phyloP scores from a whole-genome alignment of 257 asterid species.

The Striga asiatica region DNA sequence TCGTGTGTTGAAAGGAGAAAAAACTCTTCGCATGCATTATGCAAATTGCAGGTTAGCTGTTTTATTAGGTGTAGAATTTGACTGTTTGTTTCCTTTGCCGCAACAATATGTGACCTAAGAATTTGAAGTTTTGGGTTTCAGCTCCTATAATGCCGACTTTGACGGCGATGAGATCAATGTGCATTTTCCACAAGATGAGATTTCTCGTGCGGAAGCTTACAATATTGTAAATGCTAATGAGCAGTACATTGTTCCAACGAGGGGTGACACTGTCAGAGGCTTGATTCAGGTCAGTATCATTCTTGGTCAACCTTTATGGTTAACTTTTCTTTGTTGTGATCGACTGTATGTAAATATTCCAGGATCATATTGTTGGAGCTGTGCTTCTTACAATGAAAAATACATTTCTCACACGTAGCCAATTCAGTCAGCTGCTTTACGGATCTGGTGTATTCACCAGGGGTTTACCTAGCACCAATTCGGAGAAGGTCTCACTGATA shows the following conservation, averaged over 20 bases:
- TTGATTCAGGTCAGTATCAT: constrained; percentile 99
- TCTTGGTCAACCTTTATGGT: neutral
- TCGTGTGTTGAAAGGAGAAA: constrained; percentile 93
- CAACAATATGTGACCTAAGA: constrained; percentile 9
- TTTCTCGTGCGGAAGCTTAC: constrained; percentile 99
- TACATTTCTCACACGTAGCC: constrained; percentile 64
- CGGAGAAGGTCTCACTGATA: constrained; percentile 40
- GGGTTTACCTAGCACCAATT: constrained; percentile 30
- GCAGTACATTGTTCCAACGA: constrained; percentile 94
- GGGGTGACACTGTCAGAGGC: constrained; percentile 97
- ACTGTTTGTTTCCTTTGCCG: neutral
- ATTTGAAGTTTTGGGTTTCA: constrained; percentile 31
- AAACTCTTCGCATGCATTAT: constrained; percentile 97
- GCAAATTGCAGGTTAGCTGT: constrained; percentile 94
- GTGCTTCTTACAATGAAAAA: constrained; percentile 85
- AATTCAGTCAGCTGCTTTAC: constrained; percentile 87
- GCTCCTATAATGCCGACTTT: constrained; percentile 97
- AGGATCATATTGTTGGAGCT: constrained; percentile 94
- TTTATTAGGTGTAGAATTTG: neutral
- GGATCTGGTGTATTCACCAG: constrained; percentile 64
- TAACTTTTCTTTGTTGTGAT: constrained; percentile 9
- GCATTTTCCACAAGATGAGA: constrained; percentile 98
- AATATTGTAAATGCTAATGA: constrained; percentile 95
- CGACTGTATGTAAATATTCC: constrained; percentile 20
- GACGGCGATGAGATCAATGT: constrained; percentile 99